Conservation (phyloP, 805 yeast genomes). For the Zygosaccharomyces siamensis region DNA sequence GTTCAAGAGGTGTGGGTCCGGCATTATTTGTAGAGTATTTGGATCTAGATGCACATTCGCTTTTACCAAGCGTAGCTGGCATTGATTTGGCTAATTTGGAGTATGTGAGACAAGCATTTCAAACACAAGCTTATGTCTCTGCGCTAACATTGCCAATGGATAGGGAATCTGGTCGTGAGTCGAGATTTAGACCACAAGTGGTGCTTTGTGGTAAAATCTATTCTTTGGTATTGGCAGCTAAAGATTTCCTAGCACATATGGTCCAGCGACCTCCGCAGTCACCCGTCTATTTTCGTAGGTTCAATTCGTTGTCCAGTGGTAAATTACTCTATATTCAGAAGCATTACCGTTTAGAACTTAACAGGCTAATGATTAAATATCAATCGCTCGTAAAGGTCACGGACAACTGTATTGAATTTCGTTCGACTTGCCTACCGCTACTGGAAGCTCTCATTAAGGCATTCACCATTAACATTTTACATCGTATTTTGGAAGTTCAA, state of each 20-base stretch:
- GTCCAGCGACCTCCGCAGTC: conserved; percentile 9
- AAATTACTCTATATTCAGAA: conserved; percentile 23
- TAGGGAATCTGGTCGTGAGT: not conserved
- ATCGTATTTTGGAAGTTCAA: conserved; percentile 27
- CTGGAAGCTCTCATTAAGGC: conserved; percentile 22
- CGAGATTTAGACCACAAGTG: conserved; percentile 14
- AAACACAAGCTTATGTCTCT: conserved; percentile 21
- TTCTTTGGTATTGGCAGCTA: conserved; percentile 20
- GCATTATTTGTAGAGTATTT: conserved; percentile 19
- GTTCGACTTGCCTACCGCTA: conserved; percentile 18
- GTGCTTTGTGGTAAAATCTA: conserved; percentile 21
- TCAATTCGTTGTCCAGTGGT: conserved; percentile 21
- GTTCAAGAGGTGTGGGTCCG: conserved; percentile 1
- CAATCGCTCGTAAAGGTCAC: conserved; percentile 27
- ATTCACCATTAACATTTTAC: conserved; percentile 27
- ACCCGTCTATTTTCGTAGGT: conserved; percentile 16
- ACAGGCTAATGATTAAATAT: conserved; percentile 26
- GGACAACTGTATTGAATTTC: conserved; percentile 24
- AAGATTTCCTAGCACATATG: conserved; percentile 14
- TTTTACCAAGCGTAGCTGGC: conserved; percentile 25
- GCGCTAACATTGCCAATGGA: conserved; percentile 9
- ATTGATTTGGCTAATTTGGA: conserved; percentile 20
- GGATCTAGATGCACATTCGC: conserved; percentile 20
- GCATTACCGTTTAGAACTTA: conserved; percentile 18
- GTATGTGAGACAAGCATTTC: conserved; percentile 15